Evolutionary conservation across 352 stramenopile species (phyloP), one percentile per base, ranked within the genome.

Genomic region (Peronospora farinosa): DNA sequence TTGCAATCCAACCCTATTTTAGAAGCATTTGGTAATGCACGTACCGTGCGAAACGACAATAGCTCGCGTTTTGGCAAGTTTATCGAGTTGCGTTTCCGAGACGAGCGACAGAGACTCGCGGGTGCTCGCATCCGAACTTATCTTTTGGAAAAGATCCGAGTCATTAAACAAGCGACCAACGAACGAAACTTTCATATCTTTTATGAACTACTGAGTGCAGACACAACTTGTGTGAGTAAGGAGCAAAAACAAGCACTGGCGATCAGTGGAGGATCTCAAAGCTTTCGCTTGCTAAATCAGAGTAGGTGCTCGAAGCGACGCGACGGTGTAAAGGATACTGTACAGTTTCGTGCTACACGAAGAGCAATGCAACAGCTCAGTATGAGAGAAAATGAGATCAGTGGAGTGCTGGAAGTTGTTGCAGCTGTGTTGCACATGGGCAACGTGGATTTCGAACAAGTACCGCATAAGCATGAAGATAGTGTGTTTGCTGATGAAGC

Each of bases 71-170:
- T 96, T 63, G 86, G 86, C 53, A 96, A 96, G 49, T 96, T 93
- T 63, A 95, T 96, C 30, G 76, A 94, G 62, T 55, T 96, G 25
- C 72, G 86, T 38, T 90, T 95, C 57, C 63, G 83, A 1, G 52
- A 67, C 32, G 31, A 67, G 32, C 58, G 63, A 5, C 45, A 47
- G n/a, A 57, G 32, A 43, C 50, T 71, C 2, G 69, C 84, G 12
- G 88, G 88, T 15, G 87, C 85, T 16, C 72, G 69, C 7, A 92
- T 97, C 46, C 78, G 81, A 56, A 95, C 82, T 25, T 98, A 97
- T 48, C 62, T 98, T 25, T 73, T 98, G 28, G 95, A 98, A 63
- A 98, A 98, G 65, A 91, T 95, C 32, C 78, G 88, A 49, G 71
- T 96, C 43, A 84, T 94, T 46, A 80, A 77, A 42, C 87, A 93